Evolutionary conservation across 306 rosid species (phyloP).

Genomic region (Hylodesmum podocarpum): DNA sequence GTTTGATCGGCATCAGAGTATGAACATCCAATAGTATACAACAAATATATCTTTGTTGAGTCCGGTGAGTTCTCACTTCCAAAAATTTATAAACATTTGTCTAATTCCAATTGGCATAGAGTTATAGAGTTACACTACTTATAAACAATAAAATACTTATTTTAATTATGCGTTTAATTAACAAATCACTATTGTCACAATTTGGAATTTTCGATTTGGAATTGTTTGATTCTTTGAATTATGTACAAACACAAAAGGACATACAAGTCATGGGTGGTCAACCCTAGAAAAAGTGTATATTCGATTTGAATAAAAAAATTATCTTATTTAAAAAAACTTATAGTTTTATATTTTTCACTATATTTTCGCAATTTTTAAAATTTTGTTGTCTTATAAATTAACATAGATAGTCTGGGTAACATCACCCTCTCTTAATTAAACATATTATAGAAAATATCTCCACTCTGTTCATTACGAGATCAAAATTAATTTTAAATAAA

Average conservation of each 20-base stretch:
- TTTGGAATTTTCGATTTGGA: background rate
- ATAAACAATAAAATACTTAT: background rate
- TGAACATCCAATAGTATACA: background rate
- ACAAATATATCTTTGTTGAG: constrained; percentile 14
- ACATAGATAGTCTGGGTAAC: too few species aligned
- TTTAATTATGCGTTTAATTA: background rate
- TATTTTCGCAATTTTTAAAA: too few species aligned
- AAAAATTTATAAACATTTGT: background rate
- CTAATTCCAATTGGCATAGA: background rate
- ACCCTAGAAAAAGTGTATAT: background rate
- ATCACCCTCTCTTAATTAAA: too few species aligned
- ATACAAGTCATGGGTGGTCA: background rate
- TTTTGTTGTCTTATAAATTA: too few species aligned
- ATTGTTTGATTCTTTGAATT: background rate
- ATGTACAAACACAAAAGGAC: background rate
- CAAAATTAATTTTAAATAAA: too few species aligned
- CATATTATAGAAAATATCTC: too few species aligned
- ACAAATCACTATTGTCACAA: too few species aligned
- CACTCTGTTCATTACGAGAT: too few species aligned
- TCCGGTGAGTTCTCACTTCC: background rate
- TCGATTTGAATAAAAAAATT: too few species aligned
- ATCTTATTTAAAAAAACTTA: too few species aligned
- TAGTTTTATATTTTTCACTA: too few species aligned
- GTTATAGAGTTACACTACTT: background rate
- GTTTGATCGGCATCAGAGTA: background rate